Evolutionary conservation across 805 yeast genomes (phyloP), one percentile per base, ranked within the genome.

Genomic region (Cyberlindnera xylosilytica): DNA sequence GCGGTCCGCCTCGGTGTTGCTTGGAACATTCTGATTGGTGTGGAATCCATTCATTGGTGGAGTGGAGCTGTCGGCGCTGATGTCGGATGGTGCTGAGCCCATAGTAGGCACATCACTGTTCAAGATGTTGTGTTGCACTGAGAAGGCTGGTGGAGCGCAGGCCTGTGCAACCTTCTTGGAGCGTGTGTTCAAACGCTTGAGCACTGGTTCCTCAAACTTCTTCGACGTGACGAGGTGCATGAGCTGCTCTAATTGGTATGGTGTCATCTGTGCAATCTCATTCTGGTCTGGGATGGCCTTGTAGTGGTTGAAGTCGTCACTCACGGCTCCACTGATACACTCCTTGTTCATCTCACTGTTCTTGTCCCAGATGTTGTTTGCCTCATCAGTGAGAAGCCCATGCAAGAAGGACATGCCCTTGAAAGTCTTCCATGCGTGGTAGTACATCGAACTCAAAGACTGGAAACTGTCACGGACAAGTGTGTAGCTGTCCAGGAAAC

Each of bases 401-500:
- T 71, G 49, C 17, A 79, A 52, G 34, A 65, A 70, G 6, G 58
- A 58, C 39, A 74, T 76, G 1, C 77, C 74, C 47, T 78, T 79
- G 18, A 72, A 64, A 30, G 78, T 63, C 57, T 81, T 70, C 87
- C 87, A 81, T 1, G 85, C 79, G 54, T 77, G 78, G 53, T 78
- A 81, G 52, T 79, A 78, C 33, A 73, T 62, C n/a, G 70, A 68
- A 35, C 81, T 73, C 42, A 81, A 60, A 26, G 66, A 58, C 16
- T 72, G 64, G 39, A 67, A 57, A 12, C 70, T 63, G 20, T 61
- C 58, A 4, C 64, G 50, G 23, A 65, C 56, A 20, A 49, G 47
- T 32, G 60, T 61, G 38, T 61, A 53, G 27, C 61, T 66, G n/a
- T 50, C 55, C 36, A 56, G 44, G 10, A 61, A 40, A 6, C 48